Base-by-base conservation (phyloP, 306 rosid species). In the Fagus crenata region DNA sequence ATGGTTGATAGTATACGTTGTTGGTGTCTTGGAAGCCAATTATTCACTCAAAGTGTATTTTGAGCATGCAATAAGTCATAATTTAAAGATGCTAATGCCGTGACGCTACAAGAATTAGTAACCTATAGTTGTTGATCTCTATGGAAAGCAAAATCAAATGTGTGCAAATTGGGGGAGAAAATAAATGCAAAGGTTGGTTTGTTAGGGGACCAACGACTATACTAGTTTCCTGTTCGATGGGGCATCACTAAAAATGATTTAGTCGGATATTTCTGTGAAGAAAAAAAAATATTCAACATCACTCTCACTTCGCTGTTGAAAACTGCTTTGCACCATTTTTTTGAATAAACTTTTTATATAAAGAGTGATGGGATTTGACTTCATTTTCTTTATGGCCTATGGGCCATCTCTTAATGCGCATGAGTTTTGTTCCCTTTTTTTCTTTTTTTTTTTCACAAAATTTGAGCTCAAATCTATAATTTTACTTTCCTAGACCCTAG, bases 361-460 rank as follows among this genome's bases (percentile, higher is more conserved):
- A 75, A 72, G 84, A 75, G 65, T 41, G 71, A 80, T 82, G 85
- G 78, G 75, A 77, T 87, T 85, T 85, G 89, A 87, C 87, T 82
- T 85, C 82, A 59, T 80, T 79, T 81, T 40, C 77, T 42, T 71
- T 33, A 78, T 78, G 88, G 79, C 67, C 74, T 33, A 78, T 78
- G 88, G 79, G 71, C 74, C 77, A 85, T 70, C 75, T 60, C 73
- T 65, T 51, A 61, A 58, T 56, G 28, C 55, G 70, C 73, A 71
- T 69, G 78, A 53, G 74, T 43, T 75, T 76, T 72, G 39, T 61
- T 9, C 40, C 72, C 41, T 49, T 43, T 9, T 60, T 32, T 42
- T 8, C 14, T 35, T 77, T 9, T 7, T 65, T 6, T 12, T 65
- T 37, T 46, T 17, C n/a, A 22, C 63, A 13, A 67, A 35, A 73